Base-by-base conservation (phyloP, 371 early-diverging fungal genomes). In the Mortierella sp. region DNA sequence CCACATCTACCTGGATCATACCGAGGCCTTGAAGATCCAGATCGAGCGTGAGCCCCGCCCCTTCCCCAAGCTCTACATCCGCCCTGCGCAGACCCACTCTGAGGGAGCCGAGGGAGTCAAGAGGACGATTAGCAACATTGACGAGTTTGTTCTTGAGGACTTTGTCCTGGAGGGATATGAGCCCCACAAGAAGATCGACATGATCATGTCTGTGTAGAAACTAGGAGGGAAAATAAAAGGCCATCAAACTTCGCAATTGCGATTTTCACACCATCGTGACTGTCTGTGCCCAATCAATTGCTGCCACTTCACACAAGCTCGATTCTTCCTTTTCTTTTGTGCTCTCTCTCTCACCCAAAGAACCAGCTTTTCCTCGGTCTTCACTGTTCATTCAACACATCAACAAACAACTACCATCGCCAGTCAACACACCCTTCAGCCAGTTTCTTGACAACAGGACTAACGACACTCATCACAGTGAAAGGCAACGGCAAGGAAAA, bases 1-100 rank as follows among this genome's bases (percentile, higher is more conserved):
- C 0, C 99, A 99, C 83, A 94, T 99, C 0, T 99, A 99, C 85
- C 77, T 87, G 39, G 94, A 99, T 88, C 99, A 99, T 80, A 85
- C 97, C 10, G 96, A 97, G 13, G 95, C 97, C 2, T 90, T 99
- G 16, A 91, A 93, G 66, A 82, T 87, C 43, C 99, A 99, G 87
- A 19, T 97, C 1, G 76, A 89, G 79, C 90, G 99, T 45, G 90
- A 87, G 61, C 99, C 99, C 16, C 80, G 92, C 29, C 80, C 90
- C 7, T 99, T 99, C 87, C 99, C 99, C 16, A 95, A 88, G 44
- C 83, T 99, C 19, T 78, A 78, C 26, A 92, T 99, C 70, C 76
- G 76, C 43, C 86, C 79, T 41, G 55, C 50, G 22, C 76, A 76
- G 43, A 63, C 31, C 10, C 61, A 44, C n/a, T 26, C 41, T 5